A percentile compares a stretch with the other conserved stretches of the same genome.
Evolutionary conservation across 1,284 basidiomycete genomes (phyloP).

Genomic region (Puccinia coronata): DNA sequence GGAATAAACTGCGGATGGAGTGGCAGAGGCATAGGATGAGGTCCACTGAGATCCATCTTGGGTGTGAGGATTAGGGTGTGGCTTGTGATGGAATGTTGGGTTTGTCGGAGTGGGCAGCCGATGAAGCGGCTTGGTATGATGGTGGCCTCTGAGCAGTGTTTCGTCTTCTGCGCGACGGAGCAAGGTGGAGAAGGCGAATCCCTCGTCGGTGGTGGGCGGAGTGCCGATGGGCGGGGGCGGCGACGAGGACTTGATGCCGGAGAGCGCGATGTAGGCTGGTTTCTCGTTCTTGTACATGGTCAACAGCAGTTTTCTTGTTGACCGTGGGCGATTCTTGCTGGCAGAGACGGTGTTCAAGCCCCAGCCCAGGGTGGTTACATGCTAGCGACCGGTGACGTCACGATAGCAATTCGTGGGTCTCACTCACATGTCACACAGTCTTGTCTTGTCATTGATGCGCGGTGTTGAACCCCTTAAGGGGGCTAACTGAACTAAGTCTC

Average conservation of each 20-base stretch:
- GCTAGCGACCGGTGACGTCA: too few species aligned
- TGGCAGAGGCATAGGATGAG: conserved; percentile 5
- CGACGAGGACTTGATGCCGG: neutral
- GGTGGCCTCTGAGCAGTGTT: conserved; percentile 3
- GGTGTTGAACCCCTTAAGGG: too few species aligned
- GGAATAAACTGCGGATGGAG: conserved; percentile 43
- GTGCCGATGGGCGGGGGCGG: conserved; percentile 27
- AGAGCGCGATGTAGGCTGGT: conserved; percentile 12
- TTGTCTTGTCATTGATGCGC: too few species aligned
- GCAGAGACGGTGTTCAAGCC: too few species aligned
- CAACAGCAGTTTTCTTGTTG: too few species aligned
- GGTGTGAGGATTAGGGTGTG: neutral
- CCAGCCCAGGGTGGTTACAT: too few species aligned
- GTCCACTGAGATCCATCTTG: neutral
- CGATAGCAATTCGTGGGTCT: too few species aligned
- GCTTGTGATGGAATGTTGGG: neutral
- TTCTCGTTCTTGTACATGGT: conserved; percentile 36
- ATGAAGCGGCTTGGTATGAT: neutral
- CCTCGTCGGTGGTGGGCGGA: conserved; percentile 35
- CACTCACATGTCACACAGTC: too few species aligned
- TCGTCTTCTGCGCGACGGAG: conserved; percentile 30
- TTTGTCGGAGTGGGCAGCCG: neutral
- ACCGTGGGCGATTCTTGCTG: neutral
- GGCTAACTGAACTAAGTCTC: too few species aligned
- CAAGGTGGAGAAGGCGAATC: conserved; percentile 34